Percentiles rank a stretch among this genome's conserved stretches.
Evolutionary conservation across 208 protist species (phyloP).

Genomic region (Crithidia fasciculata): DNA sequence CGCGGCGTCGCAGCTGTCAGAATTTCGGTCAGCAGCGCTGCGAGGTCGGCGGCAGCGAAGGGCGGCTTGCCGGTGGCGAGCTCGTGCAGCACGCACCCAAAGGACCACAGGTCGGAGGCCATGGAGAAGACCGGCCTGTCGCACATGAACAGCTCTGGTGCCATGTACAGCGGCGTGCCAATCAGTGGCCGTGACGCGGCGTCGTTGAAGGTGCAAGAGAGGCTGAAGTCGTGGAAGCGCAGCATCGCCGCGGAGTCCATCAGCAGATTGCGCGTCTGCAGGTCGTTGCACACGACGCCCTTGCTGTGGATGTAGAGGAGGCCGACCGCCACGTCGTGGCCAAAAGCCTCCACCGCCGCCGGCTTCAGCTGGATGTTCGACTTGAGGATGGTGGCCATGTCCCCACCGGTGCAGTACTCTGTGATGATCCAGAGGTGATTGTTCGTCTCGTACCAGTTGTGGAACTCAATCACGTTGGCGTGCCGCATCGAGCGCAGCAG

Average conservation of each 20-base stretch:
- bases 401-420: constrained; percentile 93
- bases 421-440: constrained; percentile 97
- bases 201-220: constrained; percentile 66
- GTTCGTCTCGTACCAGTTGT: constrained; percentile 96
- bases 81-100: constrained; percentile 95
- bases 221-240: constrained; percentile 93
- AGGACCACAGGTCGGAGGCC: constrained; percentile 93
- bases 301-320: constrained; percentile 92
- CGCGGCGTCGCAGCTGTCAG: constrained; percentile 41
- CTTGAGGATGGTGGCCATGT: constrained; percentile 82
- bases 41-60: constrained; percentile 92
- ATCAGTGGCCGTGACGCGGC: constrained; percentile 48
- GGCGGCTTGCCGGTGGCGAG: constrained; percentile 91
- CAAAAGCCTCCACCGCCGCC: constrained; percentile 78
- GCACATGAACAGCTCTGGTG: constrained; percentile 92
- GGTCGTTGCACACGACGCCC: constrained; percentile 90
- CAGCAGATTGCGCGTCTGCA: constrained; percentile 94
- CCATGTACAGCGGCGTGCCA: constrained; percentile 93
- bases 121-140: constrained; percentile 72
- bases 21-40: constrained; percentile 94
- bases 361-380: constrained; percentile 72
- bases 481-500: constrained; percentile 80
- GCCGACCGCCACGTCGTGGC: constrained; percentile 82
- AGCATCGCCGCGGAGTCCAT: constrained; percentile 91
- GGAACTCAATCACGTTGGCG: constrained; percentile 90